These are phyloP conservation scores for Tetrahymena thermophila DNA, from an alignment of 73 alveolate species.

Conservation along the genomic window DNA sequence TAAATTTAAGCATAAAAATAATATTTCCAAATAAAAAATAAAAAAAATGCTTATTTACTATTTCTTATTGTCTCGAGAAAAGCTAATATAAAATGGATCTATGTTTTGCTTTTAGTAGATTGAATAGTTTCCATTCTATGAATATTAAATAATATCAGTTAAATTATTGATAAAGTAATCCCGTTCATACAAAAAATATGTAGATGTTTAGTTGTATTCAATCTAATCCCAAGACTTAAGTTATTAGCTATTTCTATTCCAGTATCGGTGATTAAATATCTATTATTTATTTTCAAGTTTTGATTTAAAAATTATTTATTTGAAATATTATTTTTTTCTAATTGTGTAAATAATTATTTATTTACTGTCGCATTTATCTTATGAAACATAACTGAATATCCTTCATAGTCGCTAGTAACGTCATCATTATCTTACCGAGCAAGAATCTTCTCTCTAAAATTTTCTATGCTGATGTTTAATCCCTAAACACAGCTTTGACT, in stretches of 20 bases:
- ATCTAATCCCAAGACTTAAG: background rate
- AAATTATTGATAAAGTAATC: background rate
- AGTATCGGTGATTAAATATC: background rate
- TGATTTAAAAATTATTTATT: background rate
- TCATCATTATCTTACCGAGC: background rate
- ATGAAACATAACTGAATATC: background rate
- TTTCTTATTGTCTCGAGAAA: background rate
- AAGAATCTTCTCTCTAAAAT: background rate
- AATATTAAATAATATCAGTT: no score
- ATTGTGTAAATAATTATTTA: background rate
- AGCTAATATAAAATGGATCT: background rate
- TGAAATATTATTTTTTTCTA: background rate
- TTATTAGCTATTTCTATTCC: background rate
- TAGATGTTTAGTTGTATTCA: background rate
- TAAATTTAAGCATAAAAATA: no score
- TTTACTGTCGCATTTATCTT: background rate
- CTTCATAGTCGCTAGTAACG: background rate
- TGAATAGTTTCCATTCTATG: background rate
- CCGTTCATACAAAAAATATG: background rate
- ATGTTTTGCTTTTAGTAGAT: background rate
- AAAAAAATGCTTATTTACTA: background rate
- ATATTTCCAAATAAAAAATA: no score
- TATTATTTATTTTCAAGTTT: no score
- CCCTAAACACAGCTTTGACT: background rate
- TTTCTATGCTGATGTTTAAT: background rate